Base-by-base conservation (phyloP, 2,329 filamentous ascomycete species). In the Neonectria magnoliae region DNA sequence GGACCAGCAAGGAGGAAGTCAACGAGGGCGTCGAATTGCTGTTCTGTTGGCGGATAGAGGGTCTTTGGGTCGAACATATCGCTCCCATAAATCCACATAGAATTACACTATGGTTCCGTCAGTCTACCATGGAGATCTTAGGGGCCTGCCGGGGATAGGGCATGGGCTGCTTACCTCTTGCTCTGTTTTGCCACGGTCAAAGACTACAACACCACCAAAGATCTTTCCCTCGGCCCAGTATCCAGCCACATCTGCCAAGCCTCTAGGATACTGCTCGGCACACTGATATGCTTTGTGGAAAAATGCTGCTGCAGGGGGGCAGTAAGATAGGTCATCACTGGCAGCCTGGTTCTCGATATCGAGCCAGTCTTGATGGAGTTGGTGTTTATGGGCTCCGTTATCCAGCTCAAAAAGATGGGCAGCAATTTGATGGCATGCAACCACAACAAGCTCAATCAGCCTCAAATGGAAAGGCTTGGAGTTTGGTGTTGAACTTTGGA, bases 171-270 rank as follows among this genome's bases (percentile, higher is more conserved):
- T 52, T 58, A 67, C 68, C 56, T 70, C 69, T 14, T 48, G 53
- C 6, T 67, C 70, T 29, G 57, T 62, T 31, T 70, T 50, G 11
- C 70, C 69, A 22, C 76, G 61, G 52, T 77, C 72, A 60, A 77
- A 77, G 1, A 76, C 44, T 7, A 73, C 60, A 3, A 78, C 76
- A 7, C 75, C 76, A 11, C 73, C 75, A 33, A 77, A 65, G 53
- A 77, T 73, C 31, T 72, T 65, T 10, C 63, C 63, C 58, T 77
- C 74, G 9, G 73, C 74, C 76, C 72, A 77, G 56, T 75, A 77
- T 10, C 70, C 76, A 14, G 68, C 70, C 16, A 71, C 44, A 60
- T 72, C 69, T 16, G 69, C 65, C 33, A 68, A 13, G 9, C 70
- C 69, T 47, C 64, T 56, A 7, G 71, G 68, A 48, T 78, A 80